Percentiles rank a stretch among this genome's conserved stretches.
These are phyloP conservation scores for Esteya vermicola DNA, from an alignment of 2,329 filamentous ascomycete species.

Conservation along the genomic window DNA sequence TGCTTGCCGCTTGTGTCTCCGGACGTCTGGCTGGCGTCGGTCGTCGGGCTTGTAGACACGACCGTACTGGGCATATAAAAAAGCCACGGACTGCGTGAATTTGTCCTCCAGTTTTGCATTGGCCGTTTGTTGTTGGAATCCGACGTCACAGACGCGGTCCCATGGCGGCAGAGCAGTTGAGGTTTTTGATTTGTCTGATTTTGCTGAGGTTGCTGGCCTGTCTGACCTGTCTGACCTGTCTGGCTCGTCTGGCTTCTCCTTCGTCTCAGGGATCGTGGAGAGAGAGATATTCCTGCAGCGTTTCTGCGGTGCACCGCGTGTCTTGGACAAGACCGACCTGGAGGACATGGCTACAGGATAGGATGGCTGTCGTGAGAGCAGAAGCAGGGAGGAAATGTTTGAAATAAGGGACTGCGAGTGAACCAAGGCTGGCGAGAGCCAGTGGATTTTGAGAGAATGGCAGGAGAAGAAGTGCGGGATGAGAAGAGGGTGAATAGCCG, in stretches of 20 bases:
- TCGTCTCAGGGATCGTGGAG: not conserved
- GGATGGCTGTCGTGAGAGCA: not conserved
- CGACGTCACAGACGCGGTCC: constrained; percentile 6
- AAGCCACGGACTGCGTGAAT: not conserved
- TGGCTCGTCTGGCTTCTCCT: not conserved
- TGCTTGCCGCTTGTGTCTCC: not conserved
- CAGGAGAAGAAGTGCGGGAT: not conserved
- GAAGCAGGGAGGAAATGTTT: not conserved
- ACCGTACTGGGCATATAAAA: not conserved
- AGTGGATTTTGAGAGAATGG: not conserved
- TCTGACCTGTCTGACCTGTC: no score
- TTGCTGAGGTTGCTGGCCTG: no score
- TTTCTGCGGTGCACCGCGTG: not conserved
- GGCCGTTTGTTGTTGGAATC: no score
- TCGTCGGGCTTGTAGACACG: not conserved
- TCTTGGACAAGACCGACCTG: not conserved
- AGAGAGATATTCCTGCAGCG: not conserved
- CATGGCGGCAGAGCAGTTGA: constrained; percentile 4
- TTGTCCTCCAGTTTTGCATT: not conserved
- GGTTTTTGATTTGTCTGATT: no score
- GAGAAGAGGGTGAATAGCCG: no score
- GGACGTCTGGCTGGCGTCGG: not conserved
- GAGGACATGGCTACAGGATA: not conserved
- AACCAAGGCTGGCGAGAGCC: no score
- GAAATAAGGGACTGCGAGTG: not conserved